Evolutionary conservation across 768 basidiomycete species (phyloP).

Genomic region (Amanita phalloides): DNA sequence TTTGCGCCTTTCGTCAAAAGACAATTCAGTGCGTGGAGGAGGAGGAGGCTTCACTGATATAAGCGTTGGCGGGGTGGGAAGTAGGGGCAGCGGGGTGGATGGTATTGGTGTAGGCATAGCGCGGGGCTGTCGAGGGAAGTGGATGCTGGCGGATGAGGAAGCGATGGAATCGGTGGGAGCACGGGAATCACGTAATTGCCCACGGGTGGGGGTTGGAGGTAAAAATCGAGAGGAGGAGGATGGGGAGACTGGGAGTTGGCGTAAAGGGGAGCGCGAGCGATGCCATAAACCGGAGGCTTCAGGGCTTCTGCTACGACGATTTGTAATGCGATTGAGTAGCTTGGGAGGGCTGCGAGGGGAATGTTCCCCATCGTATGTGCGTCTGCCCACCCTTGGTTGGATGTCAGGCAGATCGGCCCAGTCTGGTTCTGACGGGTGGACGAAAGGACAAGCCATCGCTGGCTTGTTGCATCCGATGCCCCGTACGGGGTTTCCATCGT

Average conservation of each 20-base stretch:
- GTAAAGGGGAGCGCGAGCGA: not conserved
- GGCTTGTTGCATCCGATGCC: slow-evolving; percentile 7
- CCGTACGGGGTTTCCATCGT: slow-evolving; percentile 9
- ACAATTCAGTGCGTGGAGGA: slow-evolving; percentile 5
- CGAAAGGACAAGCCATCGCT: slow-evolving; percentile 11
- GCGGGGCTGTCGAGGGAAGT: not conserved
- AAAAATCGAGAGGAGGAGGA: not conserved
- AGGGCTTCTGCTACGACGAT: not conserved
- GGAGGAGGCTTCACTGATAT: slow-evolving; percentile 5
- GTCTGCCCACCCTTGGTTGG: not conserved
- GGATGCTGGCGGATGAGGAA: slow-evolving; percentile 5
- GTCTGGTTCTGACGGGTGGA: slow-evolving; percentile 17
- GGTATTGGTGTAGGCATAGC: not conserved
- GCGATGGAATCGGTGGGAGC: slow-evolving; percentile 5
- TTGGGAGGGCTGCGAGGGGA: not conserved
- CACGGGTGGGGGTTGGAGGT: not conserved
- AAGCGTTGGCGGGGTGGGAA: slow-evolving; percentile 10
- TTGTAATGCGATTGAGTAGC: not conserved
- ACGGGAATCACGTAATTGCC: not conserved
- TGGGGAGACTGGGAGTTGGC: not conserved
- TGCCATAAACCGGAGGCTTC: not conserved
- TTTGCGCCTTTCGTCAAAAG: slow-evolving; percentile 10
- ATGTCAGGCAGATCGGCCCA: slow-evolving; percentile 11
- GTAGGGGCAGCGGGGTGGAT: slow-evolving; percentile 8
- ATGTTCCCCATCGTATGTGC: not conserved